Conservation (phyloP, 305 asterid genomes). For the Fraxinus greggii region DNA sequence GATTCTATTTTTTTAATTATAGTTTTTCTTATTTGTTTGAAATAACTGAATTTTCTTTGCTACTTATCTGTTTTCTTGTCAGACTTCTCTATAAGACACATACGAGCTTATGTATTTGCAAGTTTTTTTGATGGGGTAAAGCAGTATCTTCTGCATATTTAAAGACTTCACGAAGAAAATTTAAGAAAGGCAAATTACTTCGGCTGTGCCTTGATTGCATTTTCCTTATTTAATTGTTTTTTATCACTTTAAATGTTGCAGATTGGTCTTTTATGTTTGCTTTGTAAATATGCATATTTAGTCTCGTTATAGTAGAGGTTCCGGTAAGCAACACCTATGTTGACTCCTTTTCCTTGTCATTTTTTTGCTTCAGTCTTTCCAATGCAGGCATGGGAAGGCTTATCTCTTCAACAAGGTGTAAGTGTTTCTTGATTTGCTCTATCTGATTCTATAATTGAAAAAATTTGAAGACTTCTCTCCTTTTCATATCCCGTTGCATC, state of each 20-base stretch:
- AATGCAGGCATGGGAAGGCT: slow-evolving; percentile 68
- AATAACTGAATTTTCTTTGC: background rate
- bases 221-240: background rate
- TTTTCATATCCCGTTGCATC: background rate
- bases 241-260: background rate
- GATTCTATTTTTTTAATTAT: background rate
- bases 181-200: background rate
- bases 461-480: background rate
- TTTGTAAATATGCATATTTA: slow-evolving; percentile 6
- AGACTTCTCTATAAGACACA: background rate
- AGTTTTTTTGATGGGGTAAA: background rate
- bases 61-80: background rate
- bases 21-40: background rate
- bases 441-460: slow-evolving; percentile 14
- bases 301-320: slow-evolving; percentile 8
- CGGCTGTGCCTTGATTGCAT: background rate
- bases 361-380: slow-evolving; percentile 61
- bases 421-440: slow-evolving; percentile 47
- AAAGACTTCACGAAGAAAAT: background rate
- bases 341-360: slow-evolving; percentile 21
- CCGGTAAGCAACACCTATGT: slow-evolving; percentile 4
- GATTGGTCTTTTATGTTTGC: background rate
- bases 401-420: slow-evolving; percentile 90
- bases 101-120: background rate
- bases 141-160: background rate